phyloP scores from a whole-genome alignment of 2,329 filamentous ascomycete genomes.

The Trichoderma citrinoviride region DNA sequence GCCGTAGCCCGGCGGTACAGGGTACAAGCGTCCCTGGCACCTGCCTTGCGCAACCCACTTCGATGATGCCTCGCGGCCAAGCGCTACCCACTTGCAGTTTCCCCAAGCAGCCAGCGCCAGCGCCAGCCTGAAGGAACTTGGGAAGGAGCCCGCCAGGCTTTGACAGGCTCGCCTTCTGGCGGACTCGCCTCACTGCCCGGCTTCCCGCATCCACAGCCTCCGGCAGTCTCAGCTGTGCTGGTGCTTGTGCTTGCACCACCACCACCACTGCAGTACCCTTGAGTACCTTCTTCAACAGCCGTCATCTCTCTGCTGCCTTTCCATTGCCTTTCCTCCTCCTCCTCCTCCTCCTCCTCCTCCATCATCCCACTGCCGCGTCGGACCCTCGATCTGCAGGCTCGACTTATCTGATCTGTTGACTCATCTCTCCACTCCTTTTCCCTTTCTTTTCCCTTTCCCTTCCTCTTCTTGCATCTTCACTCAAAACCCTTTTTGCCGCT shows the following conservation, averaged over 20 bases:
- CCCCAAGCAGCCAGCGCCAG: background rate
- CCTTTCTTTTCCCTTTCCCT: background rate
- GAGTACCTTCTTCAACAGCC: background rate
- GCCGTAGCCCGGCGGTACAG: constrained; percentile 6
- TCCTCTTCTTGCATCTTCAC: background rate
- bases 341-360: background rate
- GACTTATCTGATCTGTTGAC: background rate
- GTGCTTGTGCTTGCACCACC: too few relatives aligned
- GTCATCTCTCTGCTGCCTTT: background rate
- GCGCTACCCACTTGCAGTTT: background rate
- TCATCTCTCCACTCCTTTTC: background rate
- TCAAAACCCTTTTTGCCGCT: background rate
- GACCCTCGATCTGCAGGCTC: too few relatives aligned
- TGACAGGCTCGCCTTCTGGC: background rate
- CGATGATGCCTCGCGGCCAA: background rate
- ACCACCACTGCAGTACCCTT: too few relatives aligned
- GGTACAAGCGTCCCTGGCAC: background rate
- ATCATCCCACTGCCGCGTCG: too few relatives aligned
- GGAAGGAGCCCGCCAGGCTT: background rate
- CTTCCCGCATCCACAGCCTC: constrained; percentile 18
- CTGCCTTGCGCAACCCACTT: background rate
- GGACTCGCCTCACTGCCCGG: constrained; percentile 7
- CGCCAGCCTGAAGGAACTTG: background rate
- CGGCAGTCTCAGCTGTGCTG: background rate
- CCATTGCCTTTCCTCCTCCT: too few relatives aligned